These are phyloP conservation scores for Talaromyces wortmannii DNA, from an alignment of 495 filamentous ascomycete species.

Conservation along the genomic window DNA sequence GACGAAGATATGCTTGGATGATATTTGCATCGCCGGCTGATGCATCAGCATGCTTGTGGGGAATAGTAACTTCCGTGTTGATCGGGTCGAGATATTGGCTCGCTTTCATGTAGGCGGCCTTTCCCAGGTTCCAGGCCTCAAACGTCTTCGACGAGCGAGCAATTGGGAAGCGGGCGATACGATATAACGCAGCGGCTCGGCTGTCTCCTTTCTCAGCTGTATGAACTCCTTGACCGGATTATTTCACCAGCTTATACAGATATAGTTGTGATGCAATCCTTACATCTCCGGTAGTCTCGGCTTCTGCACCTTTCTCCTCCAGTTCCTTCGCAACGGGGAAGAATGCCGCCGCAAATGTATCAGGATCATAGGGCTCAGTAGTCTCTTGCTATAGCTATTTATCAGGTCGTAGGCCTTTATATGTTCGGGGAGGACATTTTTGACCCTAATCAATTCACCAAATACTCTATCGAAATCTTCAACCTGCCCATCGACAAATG, in stretches of 20 bases:
- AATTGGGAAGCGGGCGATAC: slow-evolving; percentile 6
- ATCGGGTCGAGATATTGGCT: background rate
- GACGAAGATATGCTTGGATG: background rate
- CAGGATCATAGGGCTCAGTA: background rate
- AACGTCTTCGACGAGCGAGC: slow-evolving; percentile 1
- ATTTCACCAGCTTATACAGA: background rate
- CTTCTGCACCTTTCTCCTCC: slow-evolving; percentile 1
- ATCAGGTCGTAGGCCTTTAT: too few relatives aligned
- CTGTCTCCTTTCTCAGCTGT: too few relatives aligned
- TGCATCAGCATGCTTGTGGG: background rate
- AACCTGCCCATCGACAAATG: slow-evolving; percentile 12
- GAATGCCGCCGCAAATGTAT: slow-evolving; percentile 4
- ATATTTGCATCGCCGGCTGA: background rate
- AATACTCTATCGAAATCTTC: slow-evolving; percentile 12
- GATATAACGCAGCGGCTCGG: slow-evolving; percentile 10
- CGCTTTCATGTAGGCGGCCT: background rate
- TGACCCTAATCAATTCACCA: slow-evolving; percentile 7
- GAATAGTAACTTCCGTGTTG: background rate
- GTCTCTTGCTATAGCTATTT: too few relatives aligned
- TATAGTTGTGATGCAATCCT: slow-evolving; percentile 9
- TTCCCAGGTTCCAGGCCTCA: background rate
- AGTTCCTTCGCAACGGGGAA: slow-evolving; percentile 8
- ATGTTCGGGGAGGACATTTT: background rate
- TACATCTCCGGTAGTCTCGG: slow-evolving; percentile 1
- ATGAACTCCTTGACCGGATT: too few relatives aligned